Percentiles rank a stretch among this genome's conserved stretches.
Evolutionary conservation across 2,329 filamentous ascomycete genomes (phyloP).

Genomic region (Bipolaris gigantea): DNA sequence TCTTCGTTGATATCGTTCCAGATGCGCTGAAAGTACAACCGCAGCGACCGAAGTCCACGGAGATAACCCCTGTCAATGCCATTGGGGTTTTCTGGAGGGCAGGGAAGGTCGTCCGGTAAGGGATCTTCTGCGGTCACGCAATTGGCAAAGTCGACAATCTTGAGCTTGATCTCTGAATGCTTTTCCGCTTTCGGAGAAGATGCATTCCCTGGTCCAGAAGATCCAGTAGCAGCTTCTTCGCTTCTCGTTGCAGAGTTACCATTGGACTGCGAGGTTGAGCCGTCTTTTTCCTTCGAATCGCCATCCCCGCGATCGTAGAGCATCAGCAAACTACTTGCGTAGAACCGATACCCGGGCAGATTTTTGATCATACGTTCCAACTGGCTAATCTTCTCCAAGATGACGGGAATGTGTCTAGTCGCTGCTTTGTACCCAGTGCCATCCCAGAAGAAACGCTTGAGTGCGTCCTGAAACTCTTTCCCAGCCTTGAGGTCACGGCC

Average conservation of each 20-base stretch:
- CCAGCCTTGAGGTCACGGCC: constrained; percentile 86
- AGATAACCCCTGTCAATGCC: constrained; percentile 88
- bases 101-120: constrained; percentile 60
- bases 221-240: constrained; percentile 27
- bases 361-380: constrained; percentile 81
- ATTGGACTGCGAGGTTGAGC: constrained; percentile 8
- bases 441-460: constrained; percentile 89
- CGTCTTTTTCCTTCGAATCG: constrained; percentile 49
- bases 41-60: constrained; percentile 76
- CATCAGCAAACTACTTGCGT: constrained; percentile 91
- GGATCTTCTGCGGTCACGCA: constrained; percentile 86
- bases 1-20: constrained; percentile 69
- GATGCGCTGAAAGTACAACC: constrained; percentile 84
- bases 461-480: constrained; percentile 81
- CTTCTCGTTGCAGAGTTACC: constrained; percentile 18
- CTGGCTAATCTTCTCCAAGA: constrained; percentile 79
- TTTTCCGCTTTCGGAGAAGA: constrained; percentile 25
- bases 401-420: constrained; percentile 80
- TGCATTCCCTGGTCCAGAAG: constrained; percentile 17
- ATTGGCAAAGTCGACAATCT: constrained; percentile 98
- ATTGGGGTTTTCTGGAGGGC: constrained; percentile 78
- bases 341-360: constrained; percentile 86
- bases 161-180: constrained; percentile 73
- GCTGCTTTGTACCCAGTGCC: constrained; percentile 80
- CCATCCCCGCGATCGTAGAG: constrained; percentile 86